Evolutionary conservation across 768 basidiomycete genomes (phyloP), one percentile per base, ranked within the genome.

Genomic region (Neoboletus subvelutipes): DNA sequence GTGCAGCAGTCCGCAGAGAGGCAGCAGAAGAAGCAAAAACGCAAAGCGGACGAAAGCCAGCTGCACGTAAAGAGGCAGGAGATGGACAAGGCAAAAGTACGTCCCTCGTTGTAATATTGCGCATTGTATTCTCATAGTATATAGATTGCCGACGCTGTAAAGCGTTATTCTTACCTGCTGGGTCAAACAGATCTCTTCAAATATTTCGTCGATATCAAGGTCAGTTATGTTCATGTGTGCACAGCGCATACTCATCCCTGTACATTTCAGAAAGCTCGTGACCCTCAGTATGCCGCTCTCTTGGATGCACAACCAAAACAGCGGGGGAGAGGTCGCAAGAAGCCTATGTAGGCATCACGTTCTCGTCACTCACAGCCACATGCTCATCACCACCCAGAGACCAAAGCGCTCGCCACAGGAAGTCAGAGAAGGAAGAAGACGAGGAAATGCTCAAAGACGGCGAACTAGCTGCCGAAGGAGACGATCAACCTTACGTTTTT

Each of bases 161-260:
- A 98, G 71, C 88, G 94, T 18, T 98, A 98, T 69, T 92, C 91
- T 2, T 98, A 98, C 73, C 83, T 98, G n/a, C 82, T 99, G 2
- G 97, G 97, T 9, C 95, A 99, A 71, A 98, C 96, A 0, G 97
- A 98, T 62, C 80, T 98, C 20, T 99, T 99, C 80, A 93, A 94
- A 64, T 96, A 98, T 72, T 98, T 98, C 69, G 92, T 98, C 8
- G 94, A 98, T 70, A 88, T 98, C 73, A 97, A 97, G 83, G 93
- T 90, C 22, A 28, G 78, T 60, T 42, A 5, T 50, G 17, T 20
- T 34, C 36, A 11, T 22, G 5, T 29, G 10, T 20, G 6, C 15
- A 15, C 13, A 28, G n/a, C 43, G n/a, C 20, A 13, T 41, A 8
- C 43, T 58, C 22, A 58, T 46, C 26, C 36, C 4, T 12, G 46